Evolutionary conservation across 345 rosid genomes (phyloP).

Genomic region (Leavenworthia alabamica): DNA sequence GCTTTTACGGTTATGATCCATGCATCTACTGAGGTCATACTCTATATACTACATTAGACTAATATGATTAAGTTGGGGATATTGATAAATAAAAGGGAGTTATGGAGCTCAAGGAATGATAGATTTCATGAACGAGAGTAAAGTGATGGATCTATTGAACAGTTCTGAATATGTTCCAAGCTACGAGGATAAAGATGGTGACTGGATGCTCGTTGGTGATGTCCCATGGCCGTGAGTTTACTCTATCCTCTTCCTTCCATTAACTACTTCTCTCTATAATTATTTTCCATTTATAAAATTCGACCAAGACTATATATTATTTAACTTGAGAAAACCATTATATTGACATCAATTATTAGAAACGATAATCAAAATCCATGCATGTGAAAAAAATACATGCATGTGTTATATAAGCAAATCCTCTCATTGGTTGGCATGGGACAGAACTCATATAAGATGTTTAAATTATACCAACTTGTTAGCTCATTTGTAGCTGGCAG

Average conservation of each 20-base stretch:
- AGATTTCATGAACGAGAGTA: conserved; percentile 92
- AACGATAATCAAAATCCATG: conserved; percentile 1
- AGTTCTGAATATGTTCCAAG: conserved; percentile 90
- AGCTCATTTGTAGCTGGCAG: conserved; percentile 16
- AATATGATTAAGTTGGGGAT: not conserved
- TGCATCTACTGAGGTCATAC: not conserved
- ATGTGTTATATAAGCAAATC: conserved; percentile 23
- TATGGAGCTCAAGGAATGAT: conserved; percentile 58
- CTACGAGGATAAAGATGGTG: conserved; percentile 93
- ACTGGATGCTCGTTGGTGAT: conserved; percentile 98
- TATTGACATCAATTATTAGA: not conserved
- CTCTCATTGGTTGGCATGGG: conserved; percentile 21
- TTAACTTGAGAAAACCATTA: not conserved
- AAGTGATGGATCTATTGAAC: conserved; percentile 82
- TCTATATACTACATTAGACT: not conserved
- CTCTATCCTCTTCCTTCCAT: not conserved
- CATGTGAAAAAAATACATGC: conserved; percentile 19
- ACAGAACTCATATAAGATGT: not conserved
- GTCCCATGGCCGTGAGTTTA: conserved; percentile 46
- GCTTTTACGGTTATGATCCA: not conserved
- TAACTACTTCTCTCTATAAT: not conserved
- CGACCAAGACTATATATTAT: not conserved
- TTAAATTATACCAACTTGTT: not conserved
- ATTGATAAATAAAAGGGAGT: not conserved
- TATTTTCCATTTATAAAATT: not conserved